Conservation (phyloP, 2,329 filamentous ascomycete species). For the Graphilbum ipis-grandicollis region DNA sequence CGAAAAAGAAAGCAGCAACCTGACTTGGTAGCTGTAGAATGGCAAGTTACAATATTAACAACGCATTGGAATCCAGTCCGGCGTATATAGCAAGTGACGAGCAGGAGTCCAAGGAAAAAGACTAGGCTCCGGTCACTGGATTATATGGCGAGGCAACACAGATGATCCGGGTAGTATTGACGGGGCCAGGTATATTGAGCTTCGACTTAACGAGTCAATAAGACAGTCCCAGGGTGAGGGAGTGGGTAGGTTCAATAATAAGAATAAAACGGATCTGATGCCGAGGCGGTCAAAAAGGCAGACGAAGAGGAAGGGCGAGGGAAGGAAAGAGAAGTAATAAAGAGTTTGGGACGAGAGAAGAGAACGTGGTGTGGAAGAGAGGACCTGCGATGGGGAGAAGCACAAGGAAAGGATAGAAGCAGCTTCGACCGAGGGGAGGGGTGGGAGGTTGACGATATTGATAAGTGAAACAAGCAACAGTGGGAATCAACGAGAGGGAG, state of each 20-base stretch:
- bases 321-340: background rate
- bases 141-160: too few species aligned
- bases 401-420: background rate
- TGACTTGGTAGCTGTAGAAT: too few species aligned
- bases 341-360: conserved; percentile 3
- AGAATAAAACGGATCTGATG: background rate
- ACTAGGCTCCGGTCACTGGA: too few species aligned
- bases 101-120: too few species aligned
- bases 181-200: conserved; percentile 2
- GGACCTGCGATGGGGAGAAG: background rate
- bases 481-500: too few species aligned
- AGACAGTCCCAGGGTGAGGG: background rate
- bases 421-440: background rate
- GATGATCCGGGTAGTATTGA: too few species aligned
- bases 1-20: too few species aligned
- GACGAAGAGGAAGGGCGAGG: conserved; percentile 1
- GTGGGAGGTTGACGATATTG: background rate
- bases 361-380: conserved; percentile 3
- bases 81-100: too few species aligned
- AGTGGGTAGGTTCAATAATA: background rate
- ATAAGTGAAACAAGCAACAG: background rate
- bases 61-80: too few species aligned
- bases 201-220: conserved; percentile 9
- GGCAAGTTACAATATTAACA: too few species aligned
- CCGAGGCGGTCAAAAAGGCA: background rate